A percentile compares a stretch with the other conserved stretches of the same genome.
These are phyloP conservation scores for Heterobasidion irregulare DNA, from an alignment of 1,284 basidiomycete species.

Conservation along the genomic window DNA sequence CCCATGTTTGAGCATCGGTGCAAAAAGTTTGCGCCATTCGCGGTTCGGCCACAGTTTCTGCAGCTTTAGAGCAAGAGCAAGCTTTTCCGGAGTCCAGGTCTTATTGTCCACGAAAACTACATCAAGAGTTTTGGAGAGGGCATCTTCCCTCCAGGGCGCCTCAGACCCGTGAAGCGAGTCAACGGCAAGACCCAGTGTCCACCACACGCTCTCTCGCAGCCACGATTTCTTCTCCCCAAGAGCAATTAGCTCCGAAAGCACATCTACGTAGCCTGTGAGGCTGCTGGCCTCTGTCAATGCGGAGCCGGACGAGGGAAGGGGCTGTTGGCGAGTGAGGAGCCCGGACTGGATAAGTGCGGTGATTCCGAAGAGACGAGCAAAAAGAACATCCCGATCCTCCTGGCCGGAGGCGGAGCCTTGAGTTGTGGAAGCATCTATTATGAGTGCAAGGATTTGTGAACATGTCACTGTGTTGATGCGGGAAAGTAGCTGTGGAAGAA, in stretches of 20 bases:
- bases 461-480: constrained; percentile 76
- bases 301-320: constrained; percentile 44
- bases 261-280: constrained; percentile 52
- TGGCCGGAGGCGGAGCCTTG: constrained; percentile 76
- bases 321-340: constrained; percentile 54
- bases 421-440: constrained; percentile 63
- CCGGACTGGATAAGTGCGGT: constrained; percentile 78
- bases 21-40: constrained; percentile 64
- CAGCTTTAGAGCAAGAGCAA: constrained; percentile 73
- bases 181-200: constrained; percentile 64
- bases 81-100: constrained; percentile 81
- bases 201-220: constrained; percentile 90
- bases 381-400: constrained; percentile 88
- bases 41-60: constrained; percentile 51
- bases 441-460: constrained; percentile 64
- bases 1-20: constrained; percentile 71
- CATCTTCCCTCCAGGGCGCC: constrained; percentile 69
- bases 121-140: constrained; percentile 42
- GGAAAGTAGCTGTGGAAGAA: constrained; percentile 59
- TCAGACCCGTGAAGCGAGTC: constrained; percentile 41
- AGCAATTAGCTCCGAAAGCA: constrained; percentile 56
- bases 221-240: constrained; percentile 84
- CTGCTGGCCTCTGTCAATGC: constrained; percentile 47
- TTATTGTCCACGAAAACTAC: constrained; percentile 46
- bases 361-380: constrained; percentile 89